Conservation (phyloP, 2,329 filamentous ascomycete species). For the Pezicula radicicola region DNA sequence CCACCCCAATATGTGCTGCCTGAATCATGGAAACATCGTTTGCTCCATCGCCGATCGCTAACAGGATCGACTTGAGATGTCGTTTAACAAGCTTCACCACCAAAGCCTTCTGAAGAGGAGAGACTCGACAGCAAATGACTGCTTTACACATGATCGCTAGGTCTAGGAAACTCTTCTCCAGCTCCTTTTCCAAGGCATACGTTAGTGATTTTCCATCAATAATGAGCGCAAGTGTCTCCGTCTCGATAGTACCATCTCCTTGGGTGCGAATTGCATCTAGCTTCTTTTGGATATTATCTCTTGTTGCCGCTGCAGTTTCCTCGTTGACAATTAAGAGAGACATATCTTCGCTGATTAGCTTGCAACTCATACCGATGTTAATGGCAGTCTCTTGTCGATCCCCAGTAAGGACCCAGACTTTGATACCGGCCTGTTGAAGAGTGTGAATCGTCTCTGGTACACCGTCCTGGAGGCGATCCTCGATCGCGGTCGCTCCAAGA, state of each 20-base stretch:
- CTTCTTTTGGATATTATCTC: constrained; percentile 91
- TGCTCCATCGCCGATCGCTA: constrained; percentile 95
- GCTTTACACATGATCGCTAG: constrained; percentile 95
- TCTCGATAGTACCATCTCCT: constrained; percentile 70
- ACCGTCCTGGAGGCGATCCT: constrained; percentile 94
- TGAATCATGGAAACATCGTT: constrained; percentile 99
- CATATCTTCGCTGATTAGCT: constrained; percentile 98
- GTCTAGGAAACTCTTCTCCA: constrained; percentile 92
- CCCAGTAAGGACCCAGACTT: constrained; percentile 96
- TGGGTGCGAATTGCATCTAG: constrained; percentile 86
- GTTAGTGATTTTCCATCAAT: constrained; percentile 97
- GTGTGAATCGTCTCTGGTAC: constrained; percentile 98
- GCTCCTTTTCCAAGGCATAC: constrained; percentile 85
- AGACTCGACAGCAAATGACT: constrained; percentile 97
- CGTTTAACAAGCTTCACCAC: constrained; percentile 97
- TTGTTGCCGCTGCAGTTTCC: constrained; percentile 72
- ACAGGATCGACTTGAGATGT: constrained; percentile 83
- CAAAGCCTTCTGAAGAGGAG: constrained; percentile 91
- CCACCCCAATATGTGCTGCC: constrained; percentile 94
- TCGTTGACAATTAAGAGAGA: constrained; percentile 96
- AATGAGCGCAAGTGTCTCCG: constrained; percentile 84
- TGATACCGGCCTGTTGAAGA: constrained; percentile 93
- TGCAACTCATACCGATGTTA: constrained; percentile 99
- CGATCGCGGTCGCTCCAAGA: constrained; percentile 93
- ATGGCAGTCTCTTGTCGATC: constrained; percentile 98